phyloP scores from a whole-genome alignment of 2,329 filamentous ascomycete species.

The Trichoderma endophyticum region DNA sequence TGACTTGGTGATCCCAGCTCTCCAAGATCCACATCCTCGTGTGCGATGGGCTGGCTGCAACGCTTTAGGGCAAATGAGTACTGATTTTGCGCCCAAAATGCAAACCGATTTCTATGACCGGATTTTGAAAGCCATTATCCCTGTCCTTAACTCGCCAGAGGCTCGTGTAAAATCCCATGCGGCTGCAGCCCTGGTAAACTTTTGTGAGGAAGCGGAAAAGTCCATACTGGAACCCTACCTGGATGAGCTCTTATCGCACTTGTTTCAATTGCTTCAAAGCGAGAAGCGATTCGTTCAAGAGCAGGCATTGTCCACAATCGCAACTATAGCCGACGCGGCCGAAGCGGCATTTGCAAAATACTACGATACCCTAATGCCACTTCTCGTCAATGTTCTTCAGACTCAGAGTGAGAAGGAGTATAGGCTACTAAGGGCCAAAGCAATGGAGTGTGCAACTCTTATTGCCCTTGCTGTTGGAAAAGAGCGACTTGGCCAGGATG shows the following conservation, averaged over 20 bases:
- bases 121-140: slow-evolving; percentile 87
- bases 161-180: slow-evolving; percentile 95
- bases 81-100: slow-evolving; percentile 97
- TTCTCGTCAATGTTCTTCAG: slow-evolving; percentile 84
- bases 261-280: slow-evolving; percentile 85
- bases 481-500: slow-evolving; percentile 84
- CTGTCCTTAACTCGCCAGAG: slow-evolving; percentile 84
- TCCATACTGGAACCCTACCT: slow-evolving; percentile 87
- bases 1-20: slow-evolving; percentile 86
- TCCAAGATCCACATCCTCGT: slow-evolving; percentile 85
- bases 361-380: slow-evolving; percentile 92
- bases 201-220: slow-evolving; percentile 97
- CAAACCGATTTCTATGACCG: slow-evolving; percentile 90
- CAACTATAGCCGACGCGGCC: slow-evolving; percentile 96
- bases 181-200: slow-evolving; percentile 96
- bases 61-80: slow-evolving; percentile 99
- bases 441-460: slow-evolving; percentile 97
- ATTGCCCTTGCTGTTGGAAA: slow-evolving; percentile 95
- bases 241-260: slow-evolving; percentile 76
- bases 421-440: slow-evolving; percentile 86
- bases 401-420: slow-evolving; percentile 93
- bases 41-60: slow-evolving; percentile 98
- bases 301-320: slow-evolving; percentile 95
- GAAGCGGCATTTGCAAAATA: slow-evolving; percentile 93
- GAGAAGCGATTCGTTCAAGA: slow-evolving; percentile 96